Percentiles rank a stretch among this genome's conserved stretches.
Evolutionary conservation across 1,284 basidiomycete genomes (phyloP).

Genomic region (Ceratobasidium sp.): DNA sequence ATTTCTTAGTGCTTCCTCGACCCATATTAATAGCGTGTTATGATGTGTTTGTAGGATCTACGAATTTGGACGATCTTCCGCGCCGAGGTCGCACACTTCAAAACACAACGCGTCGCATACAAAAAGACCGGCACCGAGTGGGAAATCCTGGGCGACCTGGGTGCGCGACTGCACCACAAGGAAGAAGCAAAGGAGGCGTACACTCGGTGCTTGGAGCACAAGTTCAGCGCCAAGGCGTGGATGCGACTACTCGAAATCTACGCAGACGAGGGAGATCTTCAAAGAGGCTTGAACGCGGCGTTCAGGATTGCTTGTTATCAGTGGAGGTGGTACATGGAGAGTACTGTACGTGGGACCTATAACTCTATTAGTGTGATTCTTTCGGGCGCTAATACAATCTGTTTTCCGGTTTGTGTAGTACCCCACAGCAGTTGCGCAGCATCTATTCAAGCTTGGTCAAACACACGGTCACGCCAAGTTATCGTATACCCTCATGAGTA

Average conservation of each 20-base stretch:
- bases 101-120: slow-evolving; percentile 96
- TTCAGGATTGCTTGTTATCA: slow-evolving; percentile 93
- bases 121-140: slow-evolving; percentile 97
- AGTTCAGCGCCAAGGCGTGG: slow-evolving; percentile 94
- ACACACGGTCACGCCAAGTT: slow-evolving; percentile 97
- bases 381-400: not conserved
- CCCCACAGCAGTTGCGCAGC: slow-evolving; percentile 89
- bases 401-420: slow-evolving; percentile 67
- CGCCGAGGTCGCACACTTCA: slow-evolving; percentile 99
- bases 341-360: slow-evolving; percentile 74
- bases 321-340: slow-evolving; percentile 74
- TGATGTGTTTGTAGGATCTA: slow-evolving; percentile 74
- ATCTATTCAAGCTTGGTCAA: slow-evolving; percentile 92
- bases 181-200: slow-evolving; percentile 99
- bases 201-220: slow-evolving; percentile 90
- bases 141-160: slow-evolving; percentile 98
- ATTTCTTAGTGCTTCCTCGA: slow-evolving; percentile 12
- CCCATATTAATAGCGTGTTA: not conserved
- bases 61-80: slow-evolving; percentile 99
- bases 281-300: slow-evolving; percentile 89
- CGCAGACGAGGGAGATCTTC: slow-evolving; percentile 93
- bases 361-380: slow-evolving; percentile 32
- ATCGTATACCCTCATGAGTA: slow-evolving; percentile 91
- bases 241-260: slow-evolving; percentile 94
- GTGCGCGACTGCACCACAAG: slow-evolving; percentile 91